Conservation (phyloP, 768 basidiomycete genomes). For the Suillus fuscotomentosus region DNA sequence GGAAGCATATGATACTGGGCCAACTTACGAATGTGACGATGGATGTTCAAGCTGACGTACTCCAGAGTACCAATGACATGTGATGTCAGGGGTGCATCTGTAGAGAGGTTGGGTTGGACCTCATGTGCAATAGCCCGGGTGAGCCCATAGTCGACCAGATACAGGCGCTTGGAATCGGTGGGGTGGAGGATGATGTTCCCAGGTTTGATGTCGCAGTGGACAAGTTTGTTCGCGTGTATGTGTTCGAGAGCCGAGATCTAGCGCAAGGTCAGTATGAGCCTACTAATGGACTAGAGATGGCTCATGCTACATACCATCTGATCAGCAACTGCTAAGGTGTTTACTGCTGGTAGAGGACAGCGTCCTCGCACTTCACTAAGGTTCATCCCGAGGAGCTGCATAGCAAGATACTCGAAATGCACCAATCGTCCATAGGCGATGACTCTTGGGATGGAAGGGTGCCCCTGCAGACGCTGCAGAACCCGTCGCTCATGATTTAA, state of each 20-base stretch:
- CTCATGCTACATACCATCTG: background rate
- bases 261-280: background rate
- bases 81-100: background rate
- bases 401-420: constrained; percentile 36
- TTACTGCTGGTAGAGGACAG: background rate
- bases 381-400: constrained; percentile 13
- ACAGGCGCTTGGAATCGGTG: background rate
- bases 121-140: background rate
- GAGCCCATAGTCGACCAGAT: background rate
- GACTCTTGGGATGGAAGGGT: constrained; percentile 30
- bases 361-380: constrained; percentile 11
- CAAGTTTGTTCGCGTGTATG: background rate
- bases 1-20: background rate
- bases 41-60: background rate
- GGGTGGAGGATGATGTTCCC: background rate
- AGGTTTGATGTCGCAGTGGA: background rate
- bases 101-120: background rate
- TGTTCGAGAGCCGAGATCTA: background rate
- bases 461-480: constrained; percentile 29
- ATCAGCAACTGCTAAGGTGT: background rate
- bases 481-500: constrained; percentile 25
- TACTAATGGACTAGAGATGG: background rate
- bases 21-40: background rate
- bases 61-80: background rate
- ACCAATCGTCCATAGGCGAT: constrained; percentile 30